Evolutionary conservation across 371 early-diverging fungal species (phyloP).

Genomic region (Funneliformis caledonium): DNA sequence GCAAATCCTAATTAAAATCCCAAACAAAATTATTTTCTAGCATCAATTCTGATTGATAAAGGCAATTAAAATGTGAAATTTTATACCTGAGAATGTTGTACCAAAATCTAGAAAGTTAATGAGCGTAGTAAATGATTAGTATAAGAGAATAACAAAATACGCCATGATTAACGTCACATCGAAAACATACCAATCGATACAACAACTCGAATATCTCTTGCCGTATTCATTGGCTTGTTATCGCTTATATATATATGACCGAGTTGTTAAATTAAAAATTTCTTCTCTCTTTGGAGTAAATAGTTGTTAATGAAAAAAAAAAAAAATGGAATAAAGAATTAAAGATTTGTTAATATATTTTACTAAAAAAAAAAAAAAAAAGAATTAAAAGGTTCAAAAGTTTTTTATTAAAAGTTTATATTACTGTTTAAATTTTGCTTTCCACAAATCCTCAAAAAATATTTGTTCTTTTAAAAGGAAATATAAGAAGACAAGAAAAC

Average conservation of each 20-base stretch:
- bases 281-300: too few relatives aligned
- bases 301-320: too few relatives aligned
- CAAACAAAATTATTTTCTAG: not conserved
- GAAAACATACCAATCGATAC: conserved; percentile 35
- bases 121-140: not conserved
- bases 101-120: conserved; percentile 33
- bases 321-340: too few relatives aligned
- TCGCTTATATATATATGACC: not conserved
- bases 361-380: too few relatives aligned
- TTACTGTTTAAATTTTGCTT: too few relatives aligned
- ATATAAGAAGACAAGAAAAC: too few relatives aligned
- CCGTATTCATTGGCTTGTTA: not conserved
- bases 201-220: conserved; percentile 37
- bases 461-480: too few relatives aligned
- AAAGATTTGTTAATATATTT: too few relatives aligned
- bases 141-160: not conserved
- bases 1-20: conserved; percentile 25
- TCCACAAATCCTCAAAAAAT: too few relatives aligned
- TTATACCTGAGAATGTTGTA: conserved; percentile 36
- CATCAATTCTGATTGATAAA: not conserved
- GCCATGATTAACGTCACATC: not conserved
- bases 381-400: too few relatives aligned
- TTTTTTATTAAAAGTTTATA: too few relatives aligned
- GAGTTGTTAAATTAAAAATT: not conserved
- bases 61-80: not conserved